phyloP scores from a whole-genome alignment of 768 basidiomycete species.

The Podaxis mareebaensis region DNA sequence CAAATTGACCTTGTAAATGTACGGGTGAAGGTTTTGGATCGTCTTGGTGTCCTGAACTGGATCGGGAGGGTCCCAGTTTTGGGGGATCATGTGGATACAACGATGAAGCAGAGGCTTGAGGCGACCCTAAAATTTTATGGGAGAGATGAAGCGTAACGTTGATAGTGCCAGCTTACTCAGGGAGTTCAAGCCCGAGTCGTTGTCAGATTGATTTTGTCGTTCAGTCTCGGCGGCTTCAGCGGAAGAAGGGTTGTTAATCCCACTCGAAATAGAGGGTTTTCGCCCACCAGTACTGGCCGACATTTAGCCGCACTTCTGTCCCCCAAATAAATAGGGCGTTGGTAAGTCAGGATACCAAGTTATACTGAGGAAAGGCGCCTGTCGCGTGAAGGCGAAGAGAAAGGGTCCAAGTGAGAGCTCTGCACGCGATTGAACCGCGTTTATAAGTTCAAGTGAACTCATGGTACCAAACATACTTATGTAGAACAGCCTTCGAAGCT shows the following conservation, averaged over 20 bases:
- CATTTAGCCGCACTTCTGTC: not conserved
- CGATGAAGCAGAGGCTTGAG: not conserved
- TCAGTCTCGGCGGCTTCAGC: not conserved
- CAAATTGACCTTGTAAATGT: not conserved
- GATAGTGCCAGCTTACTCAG: not conserved
- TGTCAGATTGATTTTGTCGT: not conserved
- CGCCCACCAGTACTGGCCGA: not conserved
- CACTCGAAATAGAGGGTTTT: not conserved
- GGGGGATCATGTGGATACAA: not conserved
- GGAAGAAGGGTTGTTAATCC: not conserved
- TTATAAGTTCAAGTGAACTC: not conserved
- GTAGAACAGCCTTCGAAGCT: not conserved
- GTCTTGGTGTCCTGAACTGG: not conserved
- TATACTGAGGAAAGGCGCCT: too few relatives aligned
- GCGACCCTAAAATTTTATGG: not conserved
- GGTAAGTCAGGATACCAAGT: too few relatives aligned
- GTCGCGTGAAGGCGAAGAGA: too few relatives aligned
- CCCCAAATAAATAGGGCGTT: too few relatives aligned
- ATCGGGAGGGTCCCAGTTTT: not conserved
- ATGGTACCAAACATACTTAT: not conserved
- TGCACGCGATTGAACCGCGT: not conserved
- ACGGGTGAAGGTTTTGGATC: not conserved
- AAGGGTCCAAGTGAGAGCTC: too few relatives aligned
- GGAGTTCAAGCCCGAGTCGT: not conserved
- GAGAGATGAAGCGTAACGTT: not conserved